phyloP scores from a whole-genome alignment of 2,329 filamentous ascomycete species.

The Keithomyces neogunnii region DNA sequence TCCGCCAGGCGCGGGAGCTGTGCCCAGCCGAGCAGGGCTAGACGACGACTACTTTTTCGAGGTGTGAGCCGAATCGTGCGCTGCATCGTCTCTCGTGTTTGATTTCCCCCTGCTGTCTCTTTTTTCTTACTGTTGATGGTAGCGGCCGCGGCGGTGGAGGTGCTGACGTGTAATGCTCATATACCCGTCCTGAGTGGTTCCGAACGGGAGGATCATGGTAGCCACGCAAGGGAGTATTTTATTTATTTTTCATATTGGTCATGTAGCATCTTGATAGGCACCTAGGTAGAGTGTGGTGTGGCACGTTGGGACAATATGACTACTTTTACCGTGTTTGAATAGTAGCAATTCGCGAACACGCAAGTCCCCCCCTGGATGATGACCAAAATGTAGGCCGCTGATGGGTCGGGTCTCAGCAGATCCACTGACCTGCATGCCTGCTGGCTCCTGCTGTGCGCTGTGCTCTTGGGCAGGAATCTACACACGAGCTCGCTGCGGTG shows the following conservation, averaged over 20 bases:
- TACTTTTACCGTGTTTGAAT: background rate
- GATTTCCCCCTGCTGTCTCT: background rate
- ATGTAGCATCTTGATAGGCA: background rate
- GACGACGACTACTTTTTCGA: slow-evolving; percentile 95
- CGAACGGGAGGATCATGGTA: background rate
- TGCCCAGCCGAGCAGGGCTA: slow-evolving; percentile 76
- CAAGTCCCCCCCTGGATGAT: too few relatives aligned
- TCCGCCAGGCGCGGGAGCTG: slow-evolving; percentile 59
- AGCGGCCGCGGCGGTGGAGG: background rate
- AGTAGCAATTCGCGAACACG: background rate
- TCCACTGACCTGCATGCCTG: background rate
- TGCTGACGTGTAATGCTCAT: background rate
- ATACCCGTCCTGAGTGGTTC: slow-evolving; percentile 1
- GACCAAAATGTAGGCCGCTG: background rate
- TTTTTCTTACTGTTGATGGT: background rate
- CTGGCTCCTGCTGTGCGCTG: background rate
- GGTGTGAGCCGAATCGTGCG: slow-evolving; percentile 33
- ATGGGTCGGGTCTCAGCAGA: background rate
- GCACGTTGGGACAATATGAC: background rate
- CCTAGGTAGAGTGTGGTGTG: background rate
- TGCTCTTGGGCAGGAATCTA: background rate
- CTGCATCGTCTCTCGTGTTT: background rate
- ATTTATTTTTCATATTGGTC: too few relatives aligned
- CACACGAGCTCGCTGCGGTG: background rate
- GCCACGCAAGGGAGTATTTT: background rate